Conservation (phyloP, 352 stramenopile species). For the Pythium dissotocum region DNA sequence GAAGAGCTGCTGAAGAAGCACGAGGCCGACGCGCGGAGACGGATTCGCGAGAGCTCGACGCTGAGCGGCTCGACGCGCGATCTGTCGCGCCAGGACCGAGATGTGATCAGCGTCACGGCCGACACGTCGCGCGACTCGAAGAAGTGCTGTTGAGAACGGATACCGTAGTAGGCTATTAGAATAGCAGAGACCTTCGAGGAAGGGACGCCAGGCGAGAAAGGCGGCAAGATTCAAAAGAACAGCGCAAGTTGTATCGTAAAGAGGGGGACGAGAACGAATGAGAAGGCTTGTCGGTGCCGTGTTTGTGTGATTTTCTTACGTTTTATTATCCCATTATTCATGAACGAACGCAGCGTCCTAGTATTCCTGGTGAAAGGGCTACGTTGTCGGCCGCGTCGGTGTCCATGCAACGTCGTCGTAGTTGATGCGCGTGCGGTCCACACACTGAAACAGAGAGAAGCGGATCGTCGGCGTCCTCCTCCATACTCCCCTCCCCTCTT, state of each 20-base stretch:
- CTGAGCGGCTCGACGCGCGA: slow-evolving; percentile 11
- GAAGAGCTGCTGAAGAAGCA: slow-evolving; percentile 77
- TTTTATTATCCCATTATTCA: slow-evolving; percentile 5
- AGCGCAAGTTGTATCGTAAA: slow-evolving; percentile 14
- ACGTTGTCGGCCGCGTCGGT: not conserved
- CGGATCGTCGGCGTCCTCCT: not conserved
- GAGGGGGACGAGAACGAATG: slow-evolving; percentile 13
- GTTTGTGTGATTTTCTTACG: slow-evolving; percentile 6
- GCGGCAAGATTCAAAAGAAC: not conserved
- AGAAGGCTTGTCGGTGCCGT: not conserved
- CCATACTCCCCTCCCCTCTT: not conserved
- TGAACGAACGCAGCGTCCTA: slow-evolving; percentile 1
- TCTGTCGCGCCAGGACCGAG: slow-evolving; percentile 12
- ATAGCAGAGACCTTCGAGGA: not conserved
- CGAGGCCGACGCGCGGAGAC: slow-evolving; percentile 58
- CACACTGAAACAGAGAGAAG: slow-evolving; percentile 5
- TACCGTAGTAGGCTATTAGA: not conserved
- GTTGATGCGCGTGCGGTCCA: slow-evolving; percentile 7
- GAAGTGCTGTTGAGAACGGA: slow-evolving; percentile 19
- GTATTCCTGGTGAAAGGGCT: not conserved
- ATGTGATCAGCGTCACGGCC: slow-evolving; percentile 17
- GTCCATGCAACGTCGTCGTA: slow-evolving; percentile 9
- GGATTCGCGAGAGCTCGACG: slow-evolving; percentile 46
- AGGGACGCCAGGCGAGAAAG: too few relatives aligned
- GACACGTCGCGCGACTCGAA: slow-evolving; percentile 1